Evolutionary conservation across 2,329 filamentous ascomycete genomes (phyloP).

Genomic region (Cladosporium sphaerospermum): DNA sequence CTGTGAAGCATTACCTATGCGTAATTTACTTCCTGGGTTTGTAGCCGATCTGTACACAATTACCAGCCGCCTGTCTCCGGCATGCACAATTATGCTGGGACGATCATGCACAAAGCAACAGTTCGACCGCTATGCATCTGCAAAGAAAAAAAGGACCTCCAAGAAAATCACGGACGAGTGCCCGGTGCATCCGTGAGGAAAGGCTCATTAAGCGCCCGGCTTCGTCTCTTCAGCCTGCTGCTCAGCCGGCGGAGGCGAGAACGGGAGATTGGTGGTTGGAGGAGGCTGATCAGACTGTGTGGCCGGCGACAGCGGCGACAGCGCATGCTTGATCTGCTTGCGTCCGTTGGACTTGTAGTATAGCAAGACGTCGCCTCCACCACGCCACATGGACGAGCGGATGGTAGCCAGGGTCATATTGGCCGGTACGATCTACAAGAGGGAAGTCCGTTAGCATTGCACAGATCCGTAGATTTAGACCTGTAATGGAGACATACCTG

Average conservation of each 20-base stretch:
- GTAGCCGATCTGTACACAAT: no score
- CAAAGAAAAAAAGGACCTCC: no score
- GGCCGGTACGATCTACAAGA: slow-evolving; percentile 55
- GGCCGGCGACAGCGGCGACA: not conserved
- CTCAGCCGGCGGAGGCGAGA: not conserved
- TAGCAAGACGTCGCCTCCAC: slow-evolving; percentile 84
- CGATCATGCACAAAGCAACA: no score
- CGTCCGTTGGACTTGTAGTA: slow-evolving; percentile 90
- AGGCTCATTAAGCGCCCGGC: not conserved
- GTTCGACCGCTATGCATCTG: no score
- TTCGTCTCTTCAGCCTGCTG: slow-evolving; percentile 2
- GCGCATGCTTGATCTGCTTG: slow-evolving; percentile 47
- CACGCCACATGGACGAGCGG: slow-evolving; percentile 87
- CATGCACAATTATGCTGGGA: no score
- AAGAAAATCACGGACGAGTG: no score
- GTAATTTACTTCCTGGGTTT: no score
- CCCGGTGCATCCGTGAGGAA: no score
- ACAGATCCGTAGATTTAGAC: slow-evolving; percentile 14
- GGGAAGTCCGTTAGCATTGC: slow-evolving; percentile 32
- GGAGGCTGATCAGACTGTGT: not conserved
- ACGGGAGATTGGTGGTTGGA: slow-evolving; percentile 2
- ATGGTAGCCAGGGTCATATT: slow-evolving; percentile 93
- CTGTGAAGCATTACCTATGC: no score
- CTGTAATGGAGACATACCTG: slow-evolving; percentile 54
- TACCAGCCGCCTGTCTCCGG: no score